These are phyloP conservation scores for Coemansia sp. DNA, from an alignment of 192 early-diverging fungal species.

Conservation along the genomic window DNA sequence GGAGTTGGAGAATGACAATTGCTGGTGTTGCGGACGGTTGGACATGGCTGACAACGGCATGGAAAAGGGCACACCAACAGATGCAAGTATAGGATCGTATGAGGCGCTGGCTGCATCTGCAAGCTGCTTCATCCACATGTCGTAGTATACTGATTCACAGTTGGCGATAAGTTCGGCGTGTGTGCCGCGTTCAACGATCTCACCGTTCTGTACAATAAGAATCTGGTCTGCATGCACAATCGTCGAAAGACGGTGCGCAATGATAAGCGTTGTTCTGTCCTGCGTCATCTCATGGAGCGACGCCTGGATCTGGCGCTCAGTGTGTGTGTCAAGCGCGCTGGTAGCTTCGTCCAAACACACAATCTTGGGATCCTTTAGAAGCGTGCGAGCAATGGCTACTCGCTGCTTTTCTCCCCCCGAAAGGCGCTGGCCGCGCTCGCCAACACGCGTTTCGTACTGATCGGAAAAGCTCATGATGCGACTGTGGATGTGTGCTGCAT, in stretches of 20 bases:
- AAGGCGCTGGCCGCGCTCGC: constrained; percentile 87
- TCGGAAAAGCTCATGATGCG: constrained; percentile 75
- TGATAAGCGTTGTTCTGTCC: constrained; percentile 84
- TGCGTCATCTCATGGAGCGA: constrained; percentile 75
- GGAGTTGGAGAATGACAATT: constrained; percentile 3
- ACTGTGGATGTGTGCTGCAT: constrained; percentile 76
- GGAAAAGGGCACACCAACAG: constrained; percentile 17
- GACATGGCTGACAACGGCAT: constrained; percentile 23
- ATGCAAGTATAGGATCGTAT: constrained; percentile 38
- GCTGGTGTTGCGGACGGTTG: neutral
- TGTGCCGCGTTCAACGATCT: constrained; percentile 80
- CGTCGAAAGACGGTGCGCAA: constrained; percentile 86
- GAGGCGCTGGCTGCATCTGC: constrained; percentile 57
- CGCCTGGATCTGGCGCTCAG: constrained; percentile 89
- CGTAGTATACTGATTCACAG: constrained; percentile 67
- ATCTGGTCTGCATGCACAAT: constrained; percentile 86
- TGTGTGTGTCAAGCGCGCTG: constrained; percentile 80
- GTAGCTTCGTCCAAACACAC: constrained; percentile 95
- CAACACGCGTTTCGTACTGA: constrained; percentile 84
- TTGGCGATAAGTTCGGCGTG: constrained; percentile 74
- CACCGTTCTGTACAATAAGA: constrained; percentile 80
- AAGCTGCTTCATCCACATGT: constrained; percentile 93
- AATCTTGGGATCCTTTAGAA: constrained; percentile 89
- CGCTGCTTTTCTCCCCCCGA: constrained; percentile 95
- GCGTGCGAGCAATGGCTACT: constrained; percentile 88